These are phyloP conservation scores for Boletus speciosus DNA, from an alignment of 768 basidiomycete species.

Conservation along the genomic window DNA sequence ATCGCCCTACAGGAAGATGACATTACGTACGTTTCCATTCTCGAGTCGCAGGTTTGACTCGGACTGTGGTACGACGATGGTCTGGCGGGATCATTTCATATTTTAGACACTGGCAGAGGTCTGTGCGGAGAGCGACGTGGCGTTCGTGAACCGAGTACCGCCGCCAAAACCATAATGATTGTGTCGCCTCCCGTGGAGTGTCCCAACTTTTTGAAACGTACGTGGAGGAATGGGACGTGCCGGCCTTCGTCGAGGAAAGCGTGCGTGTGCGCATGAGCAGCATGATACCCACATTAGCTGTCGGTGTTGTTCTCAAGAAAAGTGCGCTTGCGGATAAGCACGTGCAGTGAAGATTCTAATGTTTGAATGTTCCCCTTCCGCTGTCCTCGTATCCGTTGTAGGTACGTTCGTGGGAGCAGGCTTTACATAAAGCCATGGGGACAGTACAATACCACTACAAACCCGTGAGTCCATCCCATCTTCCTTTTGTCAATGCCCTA, in stretches of 20 bases:
- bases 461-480: conserved; percentile 42
- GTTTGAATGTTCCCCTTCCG: conserved; percentile 55
- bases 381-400: conserved; percentile 66
- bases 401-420: conserved; percentile 60
- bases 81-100: too few species aligned
- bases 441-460: conserved; percentile 68
- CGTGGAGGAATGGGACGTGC: conserved; percentile 75
- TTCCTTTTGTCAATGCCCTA: not conserved
- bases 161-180: too few species aligned
- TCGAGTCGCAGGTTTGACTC: too few species aligned
- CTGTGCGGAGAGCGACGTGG: too few species aligned
- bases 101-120: too few species aligned
- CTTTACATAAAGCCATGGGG: conserved; percentile 54
- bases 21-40: too few species aligned
- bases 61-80: too few species aligned
- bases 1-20: too few species aligned
- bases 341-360: not conserved
- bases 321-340: not conserved
- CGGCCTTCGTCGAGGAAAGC: conserved; percentile 40
- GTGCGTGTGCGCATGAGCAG: conserved; percentile 18
- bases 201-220: conserved; percentile 80
- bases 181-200: conserved; percentile 75
- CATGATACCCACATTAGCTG: conserved; percentile 14
- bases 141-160: too few species aligned
- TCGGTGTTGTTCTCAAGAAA: conserved; percentile 18